A percentile compares a stretch with the other conserved stretches of the same genome.
Conservation (phyloP, 2,329 filamentous ascomycete species). For the Sarocladium brachiariae region DNA sequence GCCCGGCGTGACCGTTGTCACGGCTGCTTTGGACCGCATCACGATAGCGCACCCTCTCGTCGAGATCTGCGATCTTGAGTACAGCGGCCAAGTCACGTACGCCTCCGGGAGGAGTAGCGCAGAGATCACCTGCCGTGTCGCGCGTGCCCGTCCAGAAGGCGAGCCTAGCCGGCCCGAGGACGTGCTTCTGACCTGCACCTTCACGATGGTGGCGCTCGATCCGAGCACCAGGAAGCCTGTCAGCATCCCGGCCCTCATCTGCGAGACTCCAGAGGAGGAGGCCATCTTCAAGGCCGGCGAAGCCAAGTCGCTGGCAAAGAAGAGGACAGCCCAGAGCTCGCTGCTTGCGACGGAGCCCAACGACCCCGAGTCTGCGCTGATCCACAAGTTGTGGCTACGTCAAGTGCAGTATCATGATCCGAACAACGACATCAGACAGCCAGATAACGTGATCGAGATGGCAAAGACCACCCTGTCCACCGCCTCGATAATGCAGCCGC, state of each 20-base stretch:
- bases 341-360: constrained; percentile 22
- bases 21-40: constrained; percentile 43
- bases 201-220: constrained; percentile 24
- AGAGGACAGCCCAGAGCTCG: constrained; percentile 17
- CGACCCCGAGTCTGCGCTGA: constrained; percentile 21
- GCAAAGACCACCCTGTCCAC: constrained; percentile 21
- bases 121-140: constrained; percentile 68
- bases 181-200: constrained; percentile 35
- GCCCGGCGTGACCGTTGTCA: constrained; percentile 44
- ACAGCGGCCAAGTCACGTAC: constrained; percentile 57
- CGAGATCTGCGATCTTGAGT: constrained; percentile 72
- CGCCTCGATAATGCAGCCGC: constrained; percentile 24
- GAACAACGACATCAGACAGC: constrained; percentile 19
- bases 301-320: constrained; percentile 20
- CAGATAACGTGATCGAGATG: constrained; percentile 21
- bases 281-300: constrained; percentile 20
- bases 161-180: constrained; percentile 40
- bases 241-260: constrained; percentile 18
- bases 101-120: constrained; percentile 67
- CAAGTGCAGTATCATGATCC: constrained; percentile 23
- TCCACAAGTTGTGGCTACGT: constrained; percentile 23
- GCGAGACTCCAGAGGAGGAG: constrained; percentile 22
- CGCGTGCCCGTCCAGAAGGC: constrained; percentile 56
- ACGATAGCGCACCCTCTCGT: constrained; percentile 62
- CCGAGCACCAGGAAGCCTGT: constrained; percentile 21